These are phyloP conservation scores for Jatropha podagrica DNA, from an alignment of 441 rosid genomes.

Conservation along the genomic window DNA sequence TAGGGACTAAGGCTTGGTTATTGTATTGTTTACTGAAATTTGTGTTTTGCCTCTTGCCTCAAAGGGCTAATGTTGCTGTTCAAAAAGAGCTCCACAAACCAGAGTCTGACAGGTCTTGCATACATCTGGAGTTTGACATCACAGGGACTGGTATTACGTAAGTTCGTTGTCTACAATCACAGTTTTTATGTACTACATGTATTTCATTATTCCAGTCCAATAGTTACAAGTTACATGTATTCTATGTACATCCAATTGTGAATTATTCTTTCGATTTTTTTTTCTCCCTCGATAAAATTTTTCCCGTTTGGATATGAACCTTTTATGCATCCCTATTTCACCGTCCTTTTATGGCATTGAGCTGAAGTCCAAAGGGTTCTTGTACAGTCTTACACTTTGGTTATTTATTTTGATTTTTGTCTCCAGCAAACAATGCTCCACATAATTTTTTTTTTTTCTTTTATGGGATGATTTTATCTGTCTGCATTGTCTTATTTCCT, in stretches of 20 bases:
- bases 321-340: not conserved
- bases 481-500: not conserved
- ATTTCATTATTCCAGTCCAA: not conserved
- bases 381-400: not conserved
- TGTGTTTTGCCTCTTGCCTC: slow-evolving; percentile 16
- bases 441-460: not conserved
- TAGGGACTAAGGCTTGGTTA: too few relatives aligned
- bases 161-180: slow-evolving; percentile 27
- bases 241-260: not conserved
- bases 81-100: slow-evolving; percentile 87
- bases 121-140: slow-evolving; percentile 87
- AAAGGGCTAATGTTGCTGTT: slow-evolving; percentile 76
- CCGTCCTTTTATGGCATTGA: not conserved
- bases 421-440: not conserved
- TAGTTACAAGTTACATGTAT: not conserved
- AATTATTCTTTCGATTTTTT: not conserved
- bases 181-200: not conserved
- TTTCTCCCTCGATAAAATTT: not conserved
- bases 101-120: slow-evolving; percentile 91
- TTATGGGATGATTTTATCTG: not conserved
- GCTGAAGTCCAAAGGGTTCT: not conserved
- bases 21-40: slow-evolving; percentile 17
- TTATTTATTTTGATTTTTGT: not conserved
- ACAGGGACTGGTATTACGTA: slow-evolving; percentile 69
- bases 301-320: not conserved